Evolutionary conservation across 2,329 filamentous ascomycete species (phyloP), one percentile per base, ranked within the genome.

Genomic region (Waltergamsia citrina): DNA sequence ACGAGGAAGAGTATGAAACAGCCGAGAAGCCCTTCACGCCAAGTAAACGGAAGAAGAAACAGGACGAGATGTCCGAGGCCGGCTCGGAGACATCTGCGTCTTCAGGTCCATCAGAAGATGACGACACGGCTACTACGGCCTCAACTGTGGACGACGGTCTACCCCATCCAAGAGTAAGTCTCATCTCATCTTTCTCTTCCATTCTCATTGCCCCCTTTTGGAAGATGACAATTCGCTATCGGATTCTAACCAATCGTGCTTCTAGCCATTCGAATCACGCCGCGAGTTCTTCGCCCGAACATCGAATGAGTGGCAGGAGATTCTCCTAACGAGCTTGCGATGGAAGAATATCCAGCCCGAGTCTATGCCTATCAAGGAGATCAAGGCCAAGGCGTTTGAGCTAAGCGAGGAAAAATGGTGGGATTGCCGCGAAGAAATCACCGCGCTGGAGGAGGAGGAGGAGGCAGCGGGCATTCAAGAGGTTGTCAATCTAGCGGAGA

Each of bases 341-440:
- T 78, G 75, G 63, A 79, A 78, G 55, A 74, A 74, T 22, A 64
- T 76, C 29, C 72, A 78, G 43, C 71, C 74, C 4, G 81, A 84
- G 54, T 70, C 76, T 26, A 70, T 85, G 43, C 69, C 76, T 1
- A 66, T 93, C 50, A 98, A 98, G 66, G 92, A 96, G 63, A 78
- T 96, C 49, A 87, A 94, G 56, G 82, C 88, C 49, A 79, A 78
- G 53, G 92, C 87, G 2, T 98, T 95, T 54, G 81, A 86, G 51
- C 71, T 86, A 43, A 88, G 88, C 26, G 92, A 98, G 59, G 84
- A 88, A 62, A 94, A 94, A 57, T 98, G 92, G 92, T 98, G 92
- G 92, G 92, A 95, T 66, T 87, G 82, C 53, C 74, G 92, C 47
- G 92, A 98, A 63, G 90, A 96, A 62, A 84, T 98, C 44, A 82